These are phyloP conservation scores for Marasmius sp. DNA, from an alignment of 1,284 basidiomycete species.

Conservation along the genomic window DNA sequence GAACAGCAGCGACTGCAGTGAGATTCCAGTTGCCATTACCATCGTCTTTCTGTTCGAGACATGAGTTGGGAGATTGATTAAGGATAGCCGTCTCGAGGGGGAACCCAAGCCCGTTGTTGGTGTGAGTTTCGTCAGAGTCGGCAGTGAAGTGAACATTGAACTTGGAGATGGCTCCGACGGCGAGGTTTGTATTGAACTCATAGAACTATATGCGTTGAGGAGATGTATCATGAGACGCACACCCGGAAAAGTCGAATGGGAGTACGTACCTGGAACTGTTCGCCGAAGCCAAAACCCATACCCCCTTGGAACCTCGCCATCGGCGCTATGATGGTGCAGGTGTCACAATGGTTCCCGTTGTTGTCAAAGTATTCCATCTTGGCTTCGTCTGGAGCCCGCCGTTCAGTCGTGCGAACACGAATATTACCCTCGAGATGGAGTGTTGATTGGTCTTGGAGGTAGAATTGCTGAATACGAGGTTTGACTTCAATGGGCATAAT, in stretches of 20 bases:
- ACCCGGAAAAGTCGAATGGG: not conserved
- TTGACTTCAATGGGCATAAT: conserved; percentile 15
- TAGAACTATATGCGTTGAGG: not conserved
- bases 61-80: not conserved
- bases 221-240: not conserved
- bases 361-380: not conserved
- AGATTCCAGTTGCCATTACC: not conserved
- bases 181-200: not conserved
- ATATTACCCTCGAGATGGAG: not conserved
- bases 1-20: conserved; percentile 2
- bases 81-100: not conserved
- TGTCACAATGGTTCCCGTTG: not conserved
- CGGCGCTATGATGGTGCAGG: not conserved
- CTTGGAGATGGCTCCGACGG: not conserved
- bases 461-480: not conserved
- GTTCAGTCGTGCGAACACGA: not conserved
- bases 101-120: not conserved
- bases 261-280: not conserved
- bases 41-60: not conserved
- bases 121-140: not conserved
- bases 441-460: not conserved
- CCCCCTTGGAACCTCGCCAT: conserved; percentile 1
- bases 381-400: not conserved
- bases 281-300: not conserved
- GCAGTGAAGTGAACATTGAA: not conserved